phyloP scores from a whole-genome alignment of 768 basidiomycete genomes.

The Calocera cornea region DNA sequence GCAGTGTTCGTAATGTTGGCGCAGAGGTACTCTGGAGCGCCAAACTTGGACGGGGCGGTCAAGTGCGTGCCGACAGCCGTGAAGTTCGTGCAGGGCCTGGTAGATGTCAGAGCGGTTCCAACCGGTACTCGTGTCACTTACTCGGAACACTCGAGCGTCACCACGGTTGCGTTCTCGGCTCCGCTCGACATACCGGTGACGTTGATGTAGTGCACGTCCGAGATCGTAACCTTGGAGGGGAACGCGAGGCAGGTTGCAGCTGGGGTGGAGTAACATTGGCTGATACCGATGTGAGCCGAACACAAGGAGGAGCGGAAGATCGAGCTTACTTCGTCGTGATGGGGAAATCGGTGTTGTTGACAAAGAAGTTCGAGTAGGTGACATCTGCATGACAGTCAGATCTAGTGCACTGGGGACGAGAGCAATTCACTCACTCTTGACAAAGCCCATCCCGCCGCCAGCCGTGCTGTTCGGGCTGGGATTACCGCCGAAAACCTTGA shows the following conservation, averaged over 20 bases:
- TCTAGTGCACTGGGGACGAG: neutral
- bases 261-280: constrained; percentile 37
- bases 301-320: neutral
- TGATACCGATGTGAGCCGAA: neutral
- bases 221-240: constrained; percentile 42
- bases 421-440: constrained; percentile 21
- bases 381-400: constrained; percentile 30
- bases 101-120: neutral
- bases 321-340: constrained; percentile 26
- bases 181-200: constrained; percentile 46
- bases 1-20: neutral
- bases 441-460: constrained; percentile 34
- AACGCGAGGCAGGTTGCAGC: constrained; percentile 38
- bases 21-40: constrained; percentile 8
- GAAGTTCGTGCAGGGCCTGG: constrained; percentile 24
- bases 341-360: constrained; percentile 44
- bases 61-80: constrained; percentile 25
- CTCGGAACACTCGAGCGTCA: constrained; percentile 39
- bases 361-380: constrained; percentile 39
- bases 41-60: constrained; percentile 20
- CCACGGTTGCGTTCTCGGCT: constrained; percentile 33
- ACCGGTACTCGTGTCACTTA: constrained; percentile 7
- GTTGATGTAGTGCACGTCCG: constrained; percentile 41
- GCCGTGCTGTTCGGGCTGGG: constrained; percentile 42
- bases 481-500: constrained; percentile 53